phyloP scores from a whole-genome alignment of 1,284 basidiomycete species.

The Moesziomyces globuligerus region DNA sequence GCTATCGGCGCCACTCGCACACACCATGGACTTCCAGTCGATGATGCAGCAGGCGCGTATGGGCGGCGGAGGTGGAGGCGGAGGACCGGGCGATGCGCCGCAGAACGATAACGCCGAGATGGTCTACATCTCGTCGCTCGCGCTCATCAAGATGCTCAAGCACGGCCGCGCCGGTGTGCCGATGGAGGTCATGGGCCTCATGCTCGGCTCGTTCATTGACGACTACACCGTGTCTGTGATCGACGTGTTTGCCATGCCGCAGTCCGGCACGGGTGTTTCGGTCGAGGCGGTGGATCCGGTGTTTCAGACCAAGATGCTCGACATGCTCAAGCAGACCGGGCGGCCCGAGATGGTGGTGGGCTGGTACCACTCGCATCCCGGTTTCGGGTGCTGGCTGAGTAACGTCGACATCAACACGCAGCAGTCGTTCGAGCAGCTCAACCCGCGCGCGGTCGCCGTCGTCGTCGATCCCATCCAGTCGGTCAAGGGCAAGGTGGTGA shows the following conservation, averaged over 20 bases:
- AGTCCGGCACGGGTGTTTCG: constrained; percentile 96
- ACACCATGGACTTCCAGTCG: constrained; percentile 58
- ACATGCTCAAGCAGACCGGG: constrained; percentile 99
- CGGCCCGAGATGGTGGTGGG: constrained; percentile 98
- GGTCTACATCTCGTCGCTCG: constrained; percentile 66
- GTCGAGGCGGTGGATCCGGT: constrained; percentile 99
- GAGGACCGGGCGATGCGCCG: constrained; percentile 54
- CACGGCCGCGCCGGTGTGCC: constrained; percentile 98
- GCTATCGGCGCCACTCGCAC: neutral
- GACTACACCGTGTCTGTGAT: constrained; percentile 88
- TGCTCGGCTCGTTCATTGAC: constrained; percentile 98
- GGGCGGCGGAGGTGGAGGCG: constrained; percentile 49
- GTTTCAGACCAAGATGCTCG: constrained; percentile 98
- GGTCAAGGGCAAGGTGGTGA: constrained; percentile 89
- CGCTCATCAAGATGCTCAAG: constrained; percentile 84
- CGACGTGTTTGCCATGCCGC: constrained; percentile 99
- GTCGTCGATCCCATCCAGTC: constrained; percentile 99
- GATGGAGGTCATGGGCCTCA: constrained; percentile 99
- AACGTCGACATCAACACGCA: constrained; percentile 99
- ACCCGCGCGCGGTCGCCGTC: constrained; percentile 93
- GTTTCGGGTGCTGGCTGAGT: constrained; percentile 98
- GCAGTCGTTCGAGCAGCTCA: constrained; percentile 98
- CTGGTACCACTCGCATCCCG: constrained; percentile 99
- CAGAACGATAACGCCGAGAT: constrained; percentile 69
- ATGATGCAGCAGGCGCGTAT: constrained; percentile 62